phyloP scores from a whole-genome alignment of 208 protist genomes.

The Trypanosoma boissoni region DNA sequence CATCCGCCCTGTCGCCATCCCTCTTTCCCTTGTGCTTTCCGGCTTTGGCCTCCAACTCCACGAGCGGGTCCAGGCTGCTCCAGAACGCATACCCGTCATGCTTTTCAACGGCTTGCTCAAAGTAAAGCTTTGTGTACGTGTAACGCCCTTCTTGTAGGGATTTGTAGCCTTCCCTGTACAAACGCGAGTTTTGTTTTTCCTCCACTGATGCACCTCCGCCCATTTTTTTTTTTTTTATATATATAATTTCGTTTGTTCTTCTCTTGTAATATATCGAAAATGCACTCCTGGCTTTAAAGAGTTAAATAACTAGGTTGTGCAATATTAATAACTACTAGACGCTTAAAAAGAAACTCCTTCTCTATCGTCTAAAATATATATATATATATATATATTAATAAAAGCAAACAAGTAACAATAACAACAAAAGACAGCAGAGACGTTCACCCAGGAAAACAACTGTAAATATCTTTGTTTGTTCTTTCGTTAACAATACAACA shows the following conservation, averaged over 20 bases:
- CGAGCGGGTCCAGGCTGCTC: conserved; percentile 14
- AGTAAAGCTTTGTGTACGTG: conserved; percentile 44
- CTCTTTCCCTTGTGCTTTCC: conserved; percentile 7
- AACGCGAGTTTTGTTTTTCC: conserved; percentile 22
- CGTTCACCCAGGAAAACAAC: neutral
- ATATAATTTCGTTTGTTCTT: conserved; percentile 3
- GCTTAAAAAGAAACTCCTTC: neutral
- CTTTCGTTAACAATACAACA: neutral
- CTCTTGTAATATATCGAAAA: neutral
- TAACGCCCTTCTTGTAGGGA: conserved; percentile 38
- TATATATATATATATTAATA: neutral
- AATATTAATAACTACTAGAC: neutral
- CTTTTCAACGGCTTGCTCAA: conserved; percentile 38
- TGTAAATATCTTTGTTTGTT: neutral
- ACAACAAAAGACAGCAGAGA: neutral
- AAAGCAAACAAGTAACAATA: neutral
- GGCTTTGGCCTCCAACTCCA: conserved; percentile 9
- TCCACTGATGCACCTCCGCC: conserved; percentile 18
- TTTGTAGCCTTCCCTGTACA: conserved; percentile 34
- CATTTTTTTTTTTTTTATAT: conserved; percentile 14
- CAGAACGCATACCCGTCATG: conserved; percentile 36
- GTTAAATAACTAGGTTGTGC: too few relatives aligned
- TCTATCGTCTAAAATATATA: neutral
- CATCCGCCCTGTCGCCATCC: conserved; percentile 12
- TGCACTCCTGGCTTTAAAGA: too few relatives aligned